Percentiles rank a stretch among this genome's conserved stretches.
These are phyloP conservation scores for Periconia digitata DNA, from an alignment of 2,329 filamentous ascomycete genomes.

Conservation along the genomic window DNA sequence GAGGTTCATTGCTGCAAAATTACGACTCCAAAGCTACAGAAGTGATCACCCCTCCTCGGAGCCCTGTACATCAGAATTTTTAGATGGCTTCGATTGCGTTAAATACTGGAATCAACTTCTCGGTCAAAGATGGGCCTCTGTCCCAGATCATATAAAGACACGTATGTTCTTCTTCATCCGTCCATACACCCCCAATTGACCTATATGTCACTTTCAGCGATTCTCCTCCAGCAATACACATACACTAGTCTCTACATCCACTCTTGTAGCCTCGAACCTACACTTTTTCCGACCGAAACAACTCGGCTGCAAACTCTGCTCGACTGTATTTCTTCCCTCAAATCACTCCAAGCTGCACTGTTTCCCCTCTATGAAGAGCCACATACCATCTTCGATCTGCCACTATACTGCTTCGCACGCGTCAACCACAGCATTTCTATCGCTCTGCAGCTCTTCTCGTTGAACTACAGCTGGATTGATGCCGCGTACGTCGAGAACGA, in stretches of 20 bases:
- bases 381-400: slow-evolving; percentile 6
- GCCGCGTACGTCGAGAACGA: slow-evolving; percentile 4
- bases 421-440: slow-evolving; percentile 14
- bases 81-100: slow-evolving; percentile 4
- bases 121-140: slow-evolving; percentile 5
- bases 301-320: slow-evolving; percentile 6
- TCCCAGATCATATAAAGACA: slow-evolving; percentile 9
- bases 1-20: slow-evolving; percentile 6
- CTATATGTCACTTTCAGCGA: slow-evolving; percentile 2
- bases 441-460: slow-evolving; percentile 10
- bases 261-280: slow-evolving; percentile 12
- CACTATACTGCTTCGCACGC: slow-evolving; percentile 10
- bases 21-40: not conserved
- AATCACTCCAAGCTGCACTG: slow-evolving; percentile 6
- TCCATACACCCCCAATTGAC: not conserved
- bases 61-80: not conserved
- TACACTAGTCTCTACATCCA: slow-evolving; percentile 11
- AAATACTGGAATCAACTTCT: slow-evolving; percentile 9
- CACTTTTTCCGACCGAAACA: not conserved
- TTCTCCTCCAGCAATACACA: slow-evolving; percentile 9
- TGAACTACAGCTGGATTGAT: slow-evolving; percentile 9
- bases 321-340: slow-evolving; percentile 7
- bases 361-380: slow-evolving; percentile 6
- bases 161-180: slow-evolving; percentile 2
- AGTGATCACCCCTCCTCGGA: not conserved